Conservation (phyloP, 2,329 filamentous ascomycete species). For the Fusarium longipes region DNA sequence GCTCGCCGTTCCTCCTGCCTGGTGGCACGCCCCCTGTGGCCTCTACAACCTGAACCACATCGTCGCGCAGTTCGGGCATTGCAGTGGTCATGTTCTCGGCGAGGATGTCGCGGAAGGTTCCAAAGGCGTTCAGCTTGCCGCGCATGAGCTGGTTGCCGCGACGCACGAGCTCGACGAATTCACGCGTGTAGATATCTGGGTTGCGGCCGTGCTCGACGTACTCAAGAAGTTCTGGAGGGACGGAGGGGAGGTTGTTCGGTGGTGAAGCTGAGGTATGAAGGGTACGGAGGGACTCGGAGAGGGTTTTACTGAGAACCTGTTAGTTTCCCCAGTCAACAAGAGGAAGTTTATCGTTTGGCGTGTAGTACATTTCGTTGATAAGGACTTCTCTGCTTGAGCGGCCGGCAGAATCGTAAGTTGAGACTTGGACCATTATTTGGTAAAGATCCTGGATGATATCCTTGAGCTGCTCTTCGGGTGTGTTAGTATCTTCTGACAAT, state of each 20-base stretch:
- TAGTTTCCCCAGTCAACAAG: conserved; percentile 7
- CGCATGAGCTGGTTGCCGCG: conserved; percentile 74
- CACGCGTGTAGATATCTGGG: conserved; percentile 78
- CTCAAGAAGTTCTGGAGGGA: conserved; percentile 72
- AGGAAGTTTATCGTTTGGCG: neutral
- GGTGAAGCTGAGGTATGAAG: conserved; percentile 56
- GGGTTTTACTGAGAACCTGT: conserved; percentile 51
- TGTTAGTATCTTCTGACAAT: conserved; percentile 15
- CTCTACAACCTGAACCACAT: conserved; percentile 63
- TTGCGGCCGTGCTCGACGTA: conserved; percentile 79
- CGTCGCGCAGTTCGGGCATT: conserved; percentile 68
- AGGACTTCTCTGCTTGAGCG: conserved; percentile 67
- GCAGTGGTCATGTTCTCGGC: conserved; percentile 67
- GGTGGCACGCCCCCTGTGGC: conserved; percentile 54
- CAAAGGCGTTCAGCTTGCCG: conserved; percentile 73
- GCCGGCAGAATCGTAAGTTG: conserved; percentile 67
- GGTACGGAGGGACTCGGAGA: conserved; percentile 54
- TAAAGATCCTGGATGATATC: conserved; percentile 73
- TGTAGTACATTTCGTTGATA: conserved; percentile 61
- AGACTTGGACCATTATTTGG: conserved; percentile 71
- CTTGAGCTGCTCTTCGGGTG: conserved; percentile 64
- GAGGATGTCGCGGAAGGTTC: conserved; percentile 69
- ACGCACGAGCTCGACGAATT: conserved; percentile 76
- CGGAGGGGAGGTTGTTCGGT: conserved; percentile 58
- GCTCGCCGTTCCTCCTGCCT: conserved; percentile 21